Percentiles rank a stretch among this genome's conserved stretches.
These are phyloP conservation scores for Grigorovia humatica DNA, from an alignment of 805 yeast genomes.

Conservation along the genomic window DNA sequence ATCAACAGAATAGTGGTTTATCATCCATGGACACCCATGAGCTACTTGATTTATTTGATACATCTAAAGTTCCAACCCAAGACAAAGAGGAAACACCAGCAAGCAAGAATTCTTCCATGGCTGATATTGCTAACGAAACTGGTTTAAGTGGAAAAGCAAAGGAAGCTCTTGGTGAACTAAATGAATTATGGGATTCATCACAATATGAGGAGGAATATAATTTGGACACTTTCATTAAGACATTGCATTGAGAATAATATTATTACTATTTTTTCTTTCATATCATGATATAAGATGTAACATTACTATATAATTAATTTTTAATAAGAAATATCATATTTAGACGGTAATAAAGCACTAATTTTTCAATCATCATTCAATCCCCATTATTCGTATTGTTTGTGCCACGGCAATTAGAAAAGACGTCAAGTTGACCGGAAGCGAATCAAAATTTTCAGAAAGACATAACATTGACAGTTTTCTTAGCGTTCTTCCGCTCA, in stretches of 20 bases:
- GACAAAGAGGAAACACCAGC: slow-evolving; percentile 27
- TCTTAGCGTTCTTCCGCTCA: slow-evolving; percentile 25
- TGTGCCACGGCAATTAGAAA: slow-evolving; percentile 21
- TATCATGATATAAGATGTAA: slow-evolving; percentile 2
- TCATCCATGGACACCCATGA: slow-evolving; percentile 96
- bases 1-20: slow-evolving; percentile 94
- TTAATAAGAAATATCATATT: slow-evolving; percentile 1
- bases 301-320: not conserved
- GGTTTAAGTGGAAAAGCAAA: slow-evolving; percentile 80
- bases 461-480: slow-evolving; percentile 23
- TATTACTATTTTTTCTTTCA: not conserved
- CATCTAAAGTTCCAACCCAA: slow-evolving; percentile 43
- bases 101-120: slow-evolving; percentile 24
- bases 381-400: slow-evolving; percentile 1
- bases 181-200: slow-evolving; percentile 91
- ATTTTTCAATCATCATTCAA: not conserved
- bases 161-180: slow-evolving; percentile 78
- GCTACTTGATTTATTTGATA: slow-evolving; percentile 77
- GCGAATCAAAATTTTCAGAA: slow-evolving; percentile 17
- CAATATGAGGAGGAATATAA: slow-evolving; percentile 97
- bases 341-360: not conserved
- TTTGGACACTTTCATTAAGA: slow-evolving; percentile 83
- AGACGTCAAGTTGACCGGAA: slow-evolving; percentile 18
- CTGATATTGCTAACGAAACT: slow-evolving; percentile 43
- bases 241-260: slow-evolving; percentile 36